phyloP scores from a whole-genome alignment of 2,329 filamentous ascomycete species.

The Penicillium sp. region DNA sequence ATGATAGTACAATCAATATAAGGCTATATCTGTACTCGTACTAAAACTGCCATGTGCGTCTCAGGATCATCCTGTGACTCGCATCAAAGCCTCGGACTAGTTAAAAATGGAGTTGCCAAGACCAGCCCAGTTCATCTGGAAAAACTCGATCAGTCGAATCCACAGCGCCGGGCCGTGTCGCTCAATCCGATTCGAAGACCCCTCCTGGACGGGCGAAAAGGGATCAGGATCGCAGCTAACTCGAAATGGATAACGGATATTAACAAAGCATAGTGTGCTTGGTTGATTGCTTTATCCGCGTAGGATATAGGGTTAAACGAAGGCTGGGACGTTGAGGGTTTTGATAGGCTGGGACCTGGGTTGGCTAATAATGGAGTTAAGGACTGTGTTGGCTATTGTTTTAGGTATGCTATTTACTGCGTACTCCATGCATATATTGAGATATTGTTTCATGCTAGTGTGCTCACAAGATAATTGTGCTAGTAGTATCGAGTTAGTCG shows the following conservation, averaged over 20 bases:
- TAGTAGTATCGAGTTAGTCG: not conserved
- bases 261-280: not conserved
- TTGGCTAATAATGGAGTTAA: not conserved
- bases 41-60: constrained; percentile 1
- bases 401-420: not conserved
- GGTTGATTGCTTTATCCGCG: not conserved
- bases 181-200: constrained; percentile 3
- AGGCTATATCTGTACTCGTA: too few species aligned
- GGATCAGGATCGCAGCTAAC: not conserved
- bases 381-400: not conserved
- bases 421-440: not conserved
- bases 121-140: not conserved
- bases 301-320: not conserved
- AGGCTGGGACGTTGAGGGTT: not conserved
- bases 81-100: not conserved
- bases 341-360: not conserved
- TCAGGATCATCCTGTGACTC: not conserved
- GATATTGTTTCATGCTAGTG: too few species aligned
- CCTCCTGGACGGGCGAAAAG: not conserved
- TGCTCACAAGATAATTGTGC: not conserved
- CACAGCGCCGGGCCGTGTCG: not conserved
- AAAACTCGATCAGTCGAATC: constrained; percentile 7
- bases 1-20: not conserved
- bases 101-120: not conserved
- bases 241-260: not conserved